phyloP scores from a whole-genome alignment of 176 grass and related monocot genomes.

The Oryza rufipogon region DNA sequence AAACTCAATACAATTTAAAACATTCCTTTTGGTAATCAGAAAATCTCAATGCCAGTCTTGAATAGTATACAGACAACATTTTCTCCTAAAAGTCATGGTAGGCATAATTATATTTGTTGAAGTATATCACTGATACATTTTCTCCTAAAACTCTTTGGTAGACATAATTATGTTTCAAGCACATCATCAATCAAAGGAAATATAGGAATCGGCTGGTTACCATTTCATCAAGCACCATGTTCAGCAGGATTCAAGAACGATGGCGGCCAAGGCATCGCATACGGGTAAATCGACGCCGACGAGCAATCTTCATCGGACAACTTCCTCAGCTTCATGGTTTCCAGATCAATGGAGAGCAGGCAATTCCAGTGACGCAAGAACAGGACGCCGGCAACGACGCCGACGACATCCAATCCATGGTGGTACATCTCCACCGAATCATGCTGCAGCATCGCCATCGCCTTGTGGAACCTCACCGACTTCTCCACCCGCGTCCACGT shows the following conservation, averaged over 20 bases:
- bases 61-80: not conserved
- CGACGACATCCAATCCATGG: not conserved
- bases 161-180: too few relatives aligned
- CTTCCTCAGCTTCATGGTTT: conserved; percentile 39
- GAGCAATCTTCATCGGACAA: not conserved
- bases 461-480: conserved; percentile 43
- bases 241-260: conserved; percentile 33
- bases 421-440: not conserved
- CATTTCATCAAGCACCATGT: conserved; percentile 27
- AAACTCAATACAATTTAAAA: conserved; percentile 6
- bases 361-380: conserved; percentile 33
- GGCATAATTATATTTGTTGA: not conserved
- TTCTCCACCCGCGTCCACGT: conserved; percentile 43
- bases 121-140: too few relatives aligned
- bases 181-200: too few relatives aligned
- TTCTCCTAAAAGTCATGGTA: not conserved
- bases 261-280: conserved; percentile 22
- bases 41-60: not conserved
- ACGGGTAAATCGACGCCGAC: conserved; percentile 10
- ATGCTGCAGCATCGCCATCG: not conserved
- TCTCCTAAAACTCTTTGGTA: too few relatives aligned
- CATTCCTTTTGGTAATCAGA: not conserved
- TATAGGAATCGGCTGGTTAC: not conserved
- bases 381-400: conserved; percentile 35
- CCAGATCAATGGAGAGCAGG: conserved; percentile 43